Base-by-base conservation (phyloP, 2,329 filamentous ascomycete species). In the Thermothelomyces thermophilus region DNA sequence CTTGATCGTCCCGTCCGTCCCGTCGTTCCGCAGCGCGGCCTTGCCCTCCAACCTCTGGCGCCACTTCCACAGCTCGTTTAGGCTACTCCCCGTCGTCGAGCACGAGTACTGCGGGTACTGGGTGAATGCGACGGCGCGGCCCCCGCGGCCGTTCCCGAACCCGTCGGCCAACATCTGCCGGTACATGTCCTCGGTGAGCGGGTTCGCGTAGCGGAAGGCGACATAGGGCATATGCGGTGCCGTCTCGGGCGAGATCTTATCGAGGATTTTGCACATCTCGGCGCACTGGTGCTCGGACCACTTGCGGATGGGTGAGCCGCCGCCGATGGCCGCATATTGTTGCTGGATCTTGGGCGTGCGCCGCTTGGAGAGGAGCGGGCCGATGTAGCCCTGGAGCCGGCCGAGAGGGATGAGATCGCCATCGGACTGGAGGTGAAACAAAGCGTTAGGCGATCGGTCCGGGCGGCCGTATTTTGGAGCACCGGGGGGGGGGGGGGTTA, bases 61-160 rank as follows among this genome's bases (percentile, higher is more conserved):
- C 90, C 90, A 96, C 71, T 94, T 96, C 93, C 93, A 98, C 31
- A 98, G 72, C 71, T 98, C 93, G 63, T 98, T 98, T 50, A 98
- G 71, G 55, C 89, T 95, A 68, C 89, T 95, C 19, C 93, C 93
- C 0, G 93, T 98, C 1, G 93, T 98, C 17, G 90, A 95, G 72
- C 94, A 98, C 17, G 89, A 95, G 70, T 98, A 98, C 67, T 98
- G 93, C 2, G 93, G 93, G 62, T 98, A 98, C 69, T 98, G 93
- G 24, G 91, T 96, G 64, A 98, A 98, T 1, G 93, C 93, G 4
- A 98, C 90, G 1, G 94, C 93, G 51, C 93, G 80, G 3, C 91
- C 91, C n/a, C 90, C 90, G 53, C 82, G 88, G 4, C 91, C 90
- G 46, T 83, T 81, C 10, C 90, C 91, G 64, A 97, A 95, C 0